Conservation (phyloP, 805 yeast genomes). For the Saccharomyces eubayanus region DNA sequence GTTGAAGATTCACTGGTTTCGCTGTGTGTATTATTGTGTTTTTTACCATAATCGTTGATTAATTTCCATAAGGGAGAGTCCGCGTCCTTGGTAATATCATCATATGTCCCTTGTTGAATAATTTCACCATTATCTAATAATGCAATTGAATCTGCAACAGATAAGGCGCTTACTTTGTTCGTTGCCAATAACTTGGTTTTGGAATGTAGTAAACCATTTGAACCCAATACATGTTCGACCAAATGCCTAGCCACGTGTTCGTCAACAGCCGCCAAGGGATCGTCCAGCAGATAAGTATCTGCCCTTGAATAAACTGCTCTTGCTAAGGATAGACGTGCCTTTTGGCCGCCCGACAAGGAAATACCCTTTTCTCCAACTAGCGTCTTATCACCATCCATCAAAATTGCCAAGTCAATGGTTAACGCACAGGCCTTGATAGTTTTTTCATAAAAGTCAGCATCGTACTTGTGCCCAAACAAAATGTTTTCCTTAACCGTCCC, state of each 20-base stretch:
- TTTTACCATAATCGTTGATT: conserved; percentile 56
- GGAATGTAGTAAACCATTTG: conserved; percentile 62
- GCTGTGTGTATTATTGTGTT: conserved; percentile 23
- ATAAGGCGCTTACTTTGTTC: conserved; percentile 73
- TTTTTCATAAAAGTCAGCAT: conserved; percentile 67
- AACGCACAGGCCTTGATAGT: conserved; percentile 88
- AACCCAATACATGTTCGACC: conserved; percentile 74
- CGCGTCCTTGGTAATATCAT: conserved; percentile 37
- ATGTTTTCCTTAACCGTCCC: conserved; percentile 89
- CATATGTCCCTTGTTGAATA: conserved; percentile 56
- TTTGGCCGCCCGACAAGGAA: conserved; percentile 94
- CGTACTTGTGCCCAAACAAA: conserved; percentile 79
- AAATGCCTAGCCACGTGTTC: conserved; percentile 91
- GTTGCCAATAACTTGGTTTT: conserved; percentile 80
- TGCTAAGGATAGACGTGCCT: conserved; percentile 89
- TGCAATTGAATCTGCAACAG: conserved; percentile 62
- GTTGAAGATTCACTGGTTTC: background rate
- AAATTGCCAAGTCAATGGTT: conserved; percentile 60
- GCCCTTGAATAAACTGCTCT: conserved; percentile 94
- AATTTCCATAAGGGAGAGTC: conserved; percentile 45
- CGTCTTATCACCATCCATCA: conserved; percentile 86
- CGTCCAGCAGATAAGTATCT: conserved; percentile 84
- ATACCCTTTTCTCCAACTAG: conserved; percentile 97
- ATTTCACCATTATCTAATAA: conserved; percentile 64
- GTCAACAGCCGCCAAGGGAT: conserved; percentile 92